A percentile compares a stretch with the other conserved stretches of the same genome.
Evolutionary conservation across 2,329 filamentous ascomycete genomes (phyloP).

Genomic region (Zarea fungicola): DNA sequence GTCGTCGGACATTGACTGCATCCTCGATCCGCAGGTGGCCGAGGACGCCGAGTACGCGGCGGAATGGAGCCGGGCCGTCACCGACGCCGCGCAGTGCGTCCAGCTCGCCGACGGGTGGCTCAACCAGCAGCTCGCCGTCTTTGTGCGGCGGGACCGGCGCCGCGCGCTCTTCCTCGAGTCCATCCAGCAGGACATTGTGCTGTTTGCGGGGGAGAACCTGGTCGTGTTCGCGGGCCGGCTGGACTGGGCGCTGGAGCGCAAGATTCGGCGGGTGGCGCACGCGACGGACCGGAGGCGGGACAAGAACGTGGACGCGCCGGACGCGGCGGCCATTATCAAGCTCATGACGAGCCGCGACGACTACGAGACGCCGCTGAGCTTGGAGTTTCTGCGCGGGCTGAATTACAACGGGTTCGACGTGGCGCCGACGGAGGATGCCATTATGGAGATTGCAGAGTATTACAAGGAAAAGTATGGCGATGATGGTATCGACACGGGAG

Average conservation of each 20-base stretch:
- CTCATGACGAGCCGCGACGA: conserved; percentile 6
- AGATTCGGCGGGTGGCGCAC: conserved; percentile 21
- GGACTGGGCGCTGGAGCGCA: conserved; percentile 23
- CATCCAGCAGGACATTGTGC: conserved; percentile 18
- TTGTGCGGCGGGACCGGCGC: conserved; percentile 17
- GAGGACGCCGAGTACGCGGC: conserved; percentile 17
- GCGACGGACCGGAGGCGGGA: neutral
- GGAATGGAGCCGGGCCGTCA: conserved; percentile 17
- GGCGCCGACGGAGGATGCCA: conserved; percentile 11
- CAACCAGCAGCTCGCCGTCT: conserved; percentile 20
- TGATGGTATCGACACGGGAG: conserved; percentile 9
- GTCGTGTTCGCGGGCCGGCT: conserved; percentile 20
- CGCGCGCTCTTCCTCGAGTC: conserved; percentile 20
- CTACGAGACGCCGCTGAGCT: conserved; percentile 12
- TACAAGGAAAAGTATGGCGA: conserved; percentile 15
- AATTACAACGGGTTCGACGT: conserved; percentile 16
- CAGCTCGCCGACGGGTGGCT: conserved; percentile 18
- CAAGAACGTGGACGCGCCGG: conserved; percentile 15
- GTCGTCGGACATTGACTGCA: conserved; percentile 21
- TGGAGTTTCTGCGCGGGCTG: conserved; percentile 14
- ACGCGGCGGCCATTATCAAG: conserved; percentile 17
- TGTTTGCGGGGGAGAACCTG: conserved; percentile 21
- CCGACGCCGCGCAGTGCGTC: conserved; percentile 10
- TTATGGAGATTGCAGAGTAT: conserved; percentile 13
- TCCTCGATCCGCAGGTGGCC: conserved; percentile 23